These are phyloP conservation scores for Penicillium capsulatum DNA, from an alignment of 2,329 filamentous ascomycete genomes.

Conservation along the genomic window DNA sequence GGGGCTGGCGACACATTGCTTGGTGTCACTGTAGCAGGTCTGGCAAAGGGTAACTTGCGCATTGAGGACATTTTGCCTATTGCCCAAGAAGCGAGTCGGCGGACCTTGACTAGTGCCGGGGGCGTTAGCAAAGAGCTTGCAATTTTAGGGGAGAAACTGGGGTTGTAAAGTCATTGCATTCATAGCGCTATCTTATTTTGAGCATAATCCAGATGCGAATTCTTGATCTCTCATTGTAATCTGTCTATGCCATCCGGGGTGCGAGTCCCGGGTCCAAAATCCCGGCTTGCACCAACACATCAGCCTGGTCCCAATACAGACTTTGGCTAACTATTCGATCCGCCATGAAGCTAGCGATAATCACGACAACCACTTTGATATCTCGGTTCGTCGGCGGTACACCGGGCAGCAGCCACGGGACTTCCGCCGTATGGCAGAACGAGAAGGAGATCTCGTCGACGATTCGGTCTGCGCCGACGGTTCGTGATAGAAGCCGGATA, in stretches of 20 bases:
- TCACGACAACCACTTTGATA: constrained; percentile 53
- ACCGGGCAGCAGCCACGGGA: constrained; percentile 55
- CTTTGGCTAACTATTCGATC: constrained; percentile 47
- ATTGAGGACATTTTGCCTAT: constrained; percentile 65
- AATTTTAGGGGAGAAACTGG: constrained; percentile 12
- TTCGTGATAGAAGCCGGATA: constrained; percentile 53
- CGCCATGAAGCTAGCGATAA: constrained; percentile 43
- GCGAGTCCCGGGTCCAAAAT: constrained; percentile 53
- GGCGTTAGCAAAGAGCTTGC: constrained; percentile 54
- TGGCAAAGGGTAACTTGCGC: constrained; percentile 54
- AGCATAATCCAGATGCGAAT: too few species aligned
- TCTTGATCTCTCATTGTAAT: too few species aligned
- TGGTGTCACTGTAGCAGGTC: constrained; percentile 74
- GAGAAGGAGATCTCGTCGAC: constrained; percentile 56
- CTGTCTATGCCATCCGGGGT: constrained; percentile 20
- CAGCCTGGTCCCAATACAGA: constrained; percentile 61
- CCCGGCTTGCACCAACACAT: constrained; percentile 57
- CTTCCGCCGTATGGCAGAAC: constrained; percentile 52
- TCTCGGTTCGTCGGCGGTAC: constrained; percentile 52
- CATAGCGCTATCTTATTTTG: background rate
- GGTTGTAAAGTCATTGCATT: constrained; percentile 3
- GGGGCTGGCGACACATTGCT: constrained; percentile 92
- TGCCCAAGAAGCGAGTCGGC: constrained; percentile 74
- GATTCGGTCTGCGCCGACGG: constrained; percentile 53
- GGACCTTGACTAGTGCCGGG: constrained; percentile 71